These are phyloP conservation scores for Paracamarosporium sp. DNA, from an alignment of 2,329 filamentous ascomycete genomes.

Conservation along the genomic window DNA sequence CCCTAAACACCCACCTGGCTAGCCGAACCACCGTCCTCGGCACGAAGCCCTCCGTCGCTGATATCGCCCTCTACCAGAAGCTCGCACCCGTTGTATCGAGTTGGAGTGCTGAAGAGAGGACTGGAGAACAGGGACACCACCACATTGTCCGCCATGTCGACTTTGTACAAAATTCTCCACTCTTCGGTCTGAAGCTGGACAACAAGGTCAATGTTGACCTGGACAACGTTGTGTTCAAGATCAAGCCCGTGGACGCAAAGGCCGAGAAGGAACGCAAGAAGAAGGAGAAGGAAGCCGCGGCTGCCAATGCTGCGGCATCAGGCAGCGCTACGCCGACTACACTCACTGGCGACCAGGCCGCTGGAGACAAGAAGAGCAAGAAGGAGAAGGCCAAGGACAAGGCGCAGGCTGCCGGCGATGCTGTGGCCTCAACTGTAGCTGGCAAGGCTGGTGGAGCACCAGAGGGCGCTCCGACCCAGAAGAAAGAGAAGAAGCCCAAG, in stretches of 20 bases:
- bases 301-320: slow-evolving; percentile 62
- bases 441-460: slow-evolving; percentile 51
- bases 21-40: slow-evolving; percentile 89
- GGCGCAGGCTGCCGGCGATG: slow-evolving; percentile 61
- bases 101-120: slow-evolving; percentile 86
- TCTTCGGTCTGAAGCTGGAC: slow-evolving; percentile 72
- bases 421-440: slow-evolving; percentile 55
- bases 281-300: slow-evolving; percentile 82
- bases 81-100: slow-evolving; percentile 77
- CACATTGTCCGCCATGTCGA: slow-evolving; percentile 91
- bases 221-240: slow-evolving; percentile 83
- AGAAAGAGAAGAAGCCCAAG: slow-evolving; percentile 93
- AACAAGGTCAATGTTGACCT: slow-evolving; percentile 82
- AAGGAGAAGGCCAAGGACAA: slow-evolving; percentile 58
- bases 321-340: slow-evolving; percentile 51
- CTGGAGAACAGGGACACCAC: slow-evolving; percentile 86
- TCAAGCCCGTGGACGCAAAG: slow-evolving; percentile 88
- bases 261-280: slow-evolving; percentile 96
- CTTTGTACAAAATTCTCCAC: slow-evolving; percentile 87
- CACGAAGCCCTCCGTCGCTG: slow-evolving; percentile 85
- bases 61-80: slow-evolving; percentile 81
- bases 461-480: slow-evolving; percentile 52
- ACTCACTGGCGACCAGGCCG: slow-evolving; percentile 33
- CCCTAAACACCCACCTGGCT: slow-evolving; percentile 85
- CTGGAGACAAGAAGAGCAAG: slow-evolving; percentile 54